These are phyloP conservation scores for Vitellaria paradoxa DNA, from an alignment of 179 eudicot species.

Conservation along the genomic window DNA sequence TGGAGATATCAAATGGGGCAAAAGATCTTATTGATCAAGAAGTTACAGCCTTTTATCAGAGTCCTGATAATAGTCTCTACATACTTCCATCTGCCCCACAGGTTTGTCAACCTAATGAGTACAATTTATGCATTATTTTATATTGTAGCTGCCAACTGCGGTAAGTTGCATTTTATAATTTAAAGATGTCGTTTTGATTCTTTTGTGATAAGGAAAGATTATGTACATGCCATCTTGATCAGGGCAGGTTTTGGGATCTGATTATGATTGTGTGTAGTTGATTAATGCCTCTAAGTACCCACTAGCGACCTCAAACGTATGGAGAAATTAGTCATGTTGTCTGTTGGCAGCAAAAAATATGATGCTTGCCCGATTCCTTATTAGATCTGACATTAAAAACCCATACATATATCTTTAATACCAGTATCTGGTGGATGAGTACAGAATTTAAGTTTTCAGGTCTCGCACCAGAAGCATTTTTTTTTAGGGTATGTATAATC, in stretches of 20 bases:
- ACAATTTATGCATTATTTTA: background rate
- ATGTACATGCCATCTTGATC: background rate
- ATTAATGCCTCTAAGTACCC: background rate
- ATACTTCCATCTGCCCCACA: slow-evolving; percentile 97
- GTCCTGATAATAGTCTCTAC: slow-evolving; percentile 88
- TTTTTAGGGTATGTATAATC: background rate
- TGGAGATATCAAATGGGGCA: slow-evolving; percentile 67
- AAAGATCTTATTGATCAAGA: slow-evolving; percentile 81
- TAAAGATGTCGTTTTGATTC: background rate
- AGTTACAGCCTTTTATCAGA: slow-evolving; percentile 70
- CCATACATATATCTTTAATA: background rate
- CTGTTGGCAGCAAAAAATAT: background rate
- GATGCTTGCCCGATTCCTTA: background rate
- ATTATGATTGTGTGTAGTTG: background rate
- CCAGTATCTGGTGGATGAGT: background rate
- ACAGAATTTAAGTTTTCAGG: background rate
- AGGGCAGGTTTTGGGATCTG: background rate
- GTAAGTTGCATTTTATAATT: background rate
- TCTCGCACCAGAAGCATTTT: background rate
- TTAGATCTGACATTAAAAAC: background rate
- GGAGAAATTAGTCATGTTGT: no score
- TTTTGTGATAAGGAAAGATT: background rate
- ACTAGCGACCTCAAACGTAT: background rate
- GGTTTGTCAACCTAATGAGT: slow-evolving; percentile 35
- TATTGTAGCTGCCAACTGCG: background rate